Conservation (phyloP, 306 rosid species). For the Lagenaria siceraria region DNA sequence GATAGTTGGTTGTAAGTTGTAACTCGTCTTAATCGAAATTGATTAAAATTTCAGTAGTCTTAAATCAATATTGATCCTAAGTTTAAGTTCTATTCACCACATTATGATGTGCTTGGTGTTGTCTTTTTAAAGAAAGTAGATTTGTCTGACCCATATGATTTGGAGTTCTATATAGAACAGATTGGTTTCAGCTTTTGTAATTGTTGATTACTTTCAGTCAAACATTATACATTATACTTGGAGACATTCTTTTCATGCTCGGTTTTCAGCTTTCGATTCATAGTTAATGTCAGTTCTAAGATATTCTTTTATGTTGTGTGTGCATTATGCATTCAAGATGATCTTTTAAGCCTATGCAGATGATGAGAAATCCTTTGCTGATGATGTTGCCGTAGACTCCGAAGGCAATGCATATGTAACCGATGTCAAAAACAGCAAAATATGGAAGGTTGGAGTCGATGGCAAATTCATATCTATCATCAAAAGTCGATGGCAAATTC, state of each 20-base stretch:
- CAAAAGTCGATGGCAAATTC: constrained; percentile 49
- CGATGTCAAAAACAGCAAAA: constrained; percentile 38
- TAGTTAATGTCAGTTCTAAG: not conserved
- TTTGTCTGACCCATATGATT: not conserved
- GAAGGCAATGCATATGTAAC: constrained; percentile 86
- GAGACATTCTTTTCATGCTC: not conserved
- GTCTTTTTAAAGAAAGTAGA: not conserved
- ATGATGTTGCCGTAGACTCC: constrained; percentile 77
- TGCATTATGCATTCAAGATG: not conserved
- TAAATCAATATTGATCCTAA: not conserved
- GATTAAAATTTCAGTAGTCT: not conserved
- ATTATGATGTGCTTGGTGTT: not conserved
- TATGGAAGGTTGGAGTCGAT: constrained; percentile 82
- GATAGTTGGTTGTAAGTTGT: not conserved
- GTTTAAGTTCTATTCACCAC: not conserved
- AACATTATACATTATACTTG: not conserved
- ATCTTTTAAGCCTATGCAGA: constrained; percentile 23
- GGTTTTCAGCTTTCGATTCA: not conserved
- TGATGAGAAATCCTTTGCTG: constrained; percentile 60
- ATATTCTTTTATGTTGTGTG: not conserved
- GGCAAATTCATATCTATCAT: constrained; percentile 47
- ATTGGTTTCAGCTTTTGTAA: not conserved
- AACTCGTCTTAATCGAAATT: not conserved
- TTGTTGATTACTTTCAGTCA: not conserved
- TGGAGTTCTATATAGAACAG: not conserved